Percentiles rank a stretch among this genome's conserved stretches.
Evolutionary conservation across 164 flowering plant genomes (phyloP).

Genomic region (Vitis riparia): DNA sequence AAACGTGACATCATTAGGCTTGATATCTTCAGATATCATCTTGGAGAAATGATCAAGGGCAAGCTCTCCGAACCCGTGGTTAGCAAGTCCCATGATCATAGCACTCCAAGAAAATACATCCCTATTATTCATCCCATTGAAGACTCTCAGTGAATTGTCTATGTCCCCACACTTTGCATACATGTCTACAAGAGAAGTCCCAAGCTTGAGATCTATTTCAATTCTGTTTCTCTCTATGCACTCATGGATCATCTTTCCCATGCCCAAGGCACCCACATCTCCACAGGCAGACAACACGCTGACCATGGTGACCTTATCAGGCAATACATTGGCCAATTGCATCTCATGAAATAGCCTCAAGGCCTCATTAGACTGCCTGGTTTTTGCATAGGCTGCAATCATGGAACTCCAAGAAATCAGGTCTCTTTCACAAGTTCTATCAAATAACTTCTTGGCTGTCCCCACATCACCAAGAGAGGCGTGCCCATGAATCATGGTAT

Average conservation of each 20-base stretch:
- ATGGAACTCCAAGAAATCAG: conserved; percentile 38
- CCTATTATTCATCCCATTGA: conserved; percentile 22
- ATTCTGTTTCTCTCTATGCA: conserved; percentile 25
- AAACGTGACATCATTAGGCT: conserved; percentile 36
- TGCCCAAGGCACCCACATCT: conserved; percentile 34
- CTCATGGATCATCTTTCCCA: conserved; percentile 37
- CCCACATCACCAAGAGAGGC: conserved; percentile 21
- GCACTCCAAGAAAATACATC: conserved; percentile 37
- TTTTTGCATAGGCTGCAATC: conserved; percentile 28
- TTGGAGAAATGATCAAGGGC: conserved; percentile 31
- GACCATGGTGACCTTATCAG: conserved; percentile 35
- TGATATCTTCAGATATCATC: conserved; percentile 25
- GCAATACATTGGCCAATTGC: conserved; percentile 26
- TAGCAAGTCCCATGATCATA: conserved; percentile 37
- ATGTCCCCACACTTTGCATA: conserved; percentile 43
- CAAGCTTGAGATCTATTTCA: conserved; percentile 32
- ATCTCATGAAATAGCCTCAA: conserved; percentile 31
- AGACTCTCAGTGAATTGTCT: conserved; percentile 22
- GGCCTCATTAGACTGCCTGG: conserved; percentile 26
- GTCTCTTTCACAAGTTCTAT: conserved; percentile 19
- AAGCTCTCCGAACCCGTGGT: conserved; percentile 31
- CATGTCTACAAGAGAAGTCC: conserved; percentile 44
- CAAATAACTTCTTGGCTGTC: conserved; percentile 30
- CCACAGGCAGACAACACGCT: conserved; percentile 37
- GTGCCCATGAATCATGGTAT: conserved; percentile 41